Evolutionary conservation across 2,329 filamentous ascomycete species (phyloP).

Genomic region (Fusarium nelsonii): DNA sequence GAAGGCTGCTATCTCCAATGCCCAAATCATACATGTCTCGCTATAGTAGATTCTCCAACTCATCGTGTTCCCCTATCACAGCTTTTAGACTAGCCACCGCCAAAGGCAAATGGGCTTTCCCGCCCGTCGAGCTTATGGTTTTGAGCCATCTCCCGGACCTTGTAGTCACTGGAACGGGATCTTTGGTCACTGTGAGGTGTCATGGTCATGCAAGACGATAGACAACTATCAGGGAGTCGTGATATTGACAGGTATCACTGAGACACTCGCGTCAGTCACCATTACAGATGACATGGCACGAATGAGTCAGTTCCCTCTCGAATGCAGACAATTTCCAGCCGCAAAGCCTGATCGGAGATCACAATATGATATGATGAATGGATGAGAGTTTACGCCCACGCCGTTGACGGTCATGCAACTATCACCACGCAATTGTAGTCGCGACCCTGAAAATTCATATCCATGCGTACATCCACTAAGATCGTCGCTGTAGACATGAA

Average conservation of each 20-base stretch:
- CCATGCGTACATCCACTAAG: conserved; percentile 12
- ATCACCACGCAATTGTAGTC: conserved; percentile 6
- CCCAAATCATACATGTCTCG: not conserved
- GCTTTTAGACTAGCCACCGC: too few relatives aligned
- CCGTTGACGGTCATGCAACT: conserved; percentile 6
- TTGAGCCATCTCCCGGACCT: too few relatives aligned
- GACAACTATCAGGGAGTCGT: not conserved
- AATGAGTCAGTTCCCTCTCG: not conserved
- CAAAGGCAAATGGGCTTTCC: not conserved
- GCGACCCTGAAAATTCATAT: conserved; percentile 9
- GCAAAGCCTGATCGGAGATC: conserved; percentile 1
- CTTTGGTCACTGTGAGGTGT: not conserved
- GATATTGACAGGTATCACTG: not conserved
- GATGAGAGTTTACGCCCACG: conserved; percentile 13
- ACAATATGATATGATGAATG: conserved; percentile 2
- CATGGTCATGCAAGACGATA: not conserved
- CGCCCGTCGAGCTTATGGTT: not conserved
- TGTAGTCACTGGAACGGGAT: not conserved
- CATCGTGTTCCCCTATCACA: not conserved
- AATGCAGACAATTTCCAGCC: conserved; percentile 1
- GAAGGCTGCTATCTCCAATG: not conserved
- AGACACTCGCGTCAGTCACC: not conserved
- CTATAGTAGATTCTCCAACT: not conserved
- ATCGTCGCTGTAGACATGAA: conserved; percentile 28
- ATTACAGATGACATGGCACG: not conserved